Percentiles rank a stretch among this genome's conserved stretches.
phyloP scores from a whole-genome alignment of 345 rosid genomes.

The Eucalyptus erythrocorys region DNA sequence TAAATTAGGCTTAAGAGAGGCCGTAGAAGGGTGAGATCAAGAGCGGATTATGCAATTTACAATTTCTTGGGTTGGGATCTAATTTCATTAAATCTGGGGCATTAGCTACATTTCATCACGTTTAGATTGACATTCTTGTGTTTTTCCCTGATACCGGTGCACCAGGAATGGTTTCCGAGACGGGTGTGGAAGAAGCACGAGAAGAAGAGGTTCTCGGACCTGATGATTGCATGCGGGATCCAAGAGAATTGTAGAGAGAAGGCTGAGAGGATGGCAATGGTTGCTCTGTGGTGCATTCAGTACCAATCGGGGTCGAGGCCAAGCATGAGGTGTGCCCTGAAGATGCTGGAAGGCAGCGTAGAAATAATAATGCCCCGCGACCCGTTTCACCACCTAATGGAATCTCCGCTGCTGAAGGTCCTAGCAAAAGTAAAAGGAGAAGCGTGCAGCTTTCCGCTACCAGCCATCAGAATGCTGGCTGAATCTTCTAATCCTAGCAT shows the following conservation, averaged over 20 bases:
- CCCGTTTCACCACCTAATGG: not conserved
- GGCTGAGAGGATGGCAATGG: not conserved
- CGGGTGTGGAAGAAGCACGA: not conserved
- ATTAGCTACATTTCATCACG: not conserved
- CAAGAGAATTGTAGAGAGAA: not conserved
- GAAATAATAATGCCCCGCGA: not conserved
- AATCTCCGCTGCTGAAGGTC: not conserved
- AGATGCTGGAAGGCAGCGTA: conserved; percentile 3
- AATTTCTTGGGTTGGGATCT: not conserved
- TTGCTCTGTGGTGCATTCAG: conserved; percentile 1
- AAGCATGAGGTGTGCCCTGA: not conserved
- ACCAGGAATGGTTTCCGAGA: not conserved
- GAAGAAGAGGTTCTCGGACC: not conserved
- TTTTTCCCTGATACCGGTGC: not conserved
- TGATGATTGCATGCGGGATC: not conserved
- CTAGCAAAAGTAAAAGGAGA: not conserved
- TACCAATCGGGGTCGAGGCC: not conserved
- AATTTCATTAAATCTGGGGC: not conserved
- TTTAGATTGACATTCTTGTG: not conserved
- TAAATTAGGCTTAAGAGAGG: not conserved
- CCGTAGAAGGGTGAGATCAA: not conserved
- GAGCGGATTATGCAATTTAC: not conserved
- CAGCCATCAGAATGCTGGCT: not conserved
- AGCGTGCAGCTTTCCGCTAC: not conserved
- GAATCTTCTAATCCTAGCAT: not conserved